These are phyloP conservation scores for Dictyostelium firmibasis DNA, from an alignment of 78 protist genomes.

Conservation along the genomic window DNA sequence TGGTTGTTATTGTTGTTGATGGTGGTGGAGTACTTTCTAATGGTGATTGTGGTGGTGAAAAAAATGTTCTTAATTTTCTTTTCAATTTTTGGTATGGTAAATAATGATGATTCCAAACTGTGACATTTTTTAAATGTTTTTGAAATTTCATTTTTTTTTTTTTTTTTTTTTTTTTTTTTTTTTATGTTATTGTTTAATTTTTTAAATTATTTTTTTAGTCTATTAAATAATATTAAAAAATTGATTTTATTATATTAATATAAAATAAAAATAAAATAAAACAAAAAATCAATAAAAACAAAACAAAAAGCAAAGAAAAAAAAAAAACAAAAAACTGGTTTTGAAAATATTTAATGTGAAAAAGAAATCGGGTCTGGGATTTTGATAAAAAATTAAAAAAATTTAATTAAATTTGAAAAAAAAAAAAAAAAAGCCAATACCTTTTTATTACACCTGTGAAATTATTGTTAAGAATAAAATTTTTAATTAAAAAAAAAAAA, in stretches of 20 bases:
- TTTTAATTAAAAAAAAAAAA: neutral
- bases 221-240: too few species aligned
- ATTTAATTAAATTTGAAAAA: too few species aligned
- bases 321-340: neutral
- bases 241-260: too few species aligned
- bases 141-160: constrained; percentile 53
- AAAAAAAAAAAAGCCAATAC: neutral
- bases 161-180: neutral
- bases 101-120: constrained; percentile 61
- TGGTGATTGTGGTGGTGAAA: constrained; percentile 44
- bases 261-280: neutral
- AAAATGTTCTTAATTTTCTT: constrained; percentile 22
- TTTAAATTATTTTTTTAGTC: constrained; percentile 21
- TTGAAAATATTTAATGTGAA: neutral
- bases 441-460: neutral
- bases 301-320: neutral
- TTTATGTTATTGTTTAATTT: neutral
- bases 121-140: constrained; percentile 36
- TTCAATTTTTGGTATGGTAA: constrained; percentile 63
- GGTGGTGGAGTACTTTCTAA: neutral
- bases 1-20: neutral
- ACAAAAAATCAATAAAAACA: neutral
- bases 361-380: neutral
- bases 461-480: too few species aligned
- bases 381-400: too few species aligned